Percentiles rank a stretch among this genome's conserved stretches.
Conservation (phyloP, 352 stramenopile species). For the Globisporangium rhizosaccharum region DNA sequence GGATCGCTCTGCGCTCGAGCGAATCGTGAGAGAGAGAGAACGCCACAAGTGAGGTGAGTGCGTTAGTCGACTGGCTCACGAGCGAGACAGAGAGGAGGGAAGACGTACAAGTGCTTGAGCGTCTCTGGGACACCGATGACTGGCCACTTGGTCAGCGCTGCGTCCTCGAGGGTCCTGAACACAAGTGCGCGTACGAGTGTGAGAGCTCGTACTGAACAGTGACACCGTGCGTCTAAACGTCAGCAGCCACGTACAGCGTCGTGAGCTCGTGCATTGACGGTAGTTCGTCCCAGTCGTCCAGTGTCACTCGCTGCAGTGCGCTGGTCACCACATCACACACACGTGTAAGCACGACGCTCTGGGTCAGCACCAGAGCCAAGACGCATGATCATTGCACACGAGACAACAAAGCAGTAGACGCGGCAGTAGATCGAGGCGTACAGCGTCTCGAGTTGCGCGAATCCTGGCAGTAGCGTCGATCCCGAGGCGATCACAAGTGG, state of each 20-base stretch:
- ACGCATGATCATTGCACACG: neutral
- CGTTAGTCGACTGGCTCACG: no score
- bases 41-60: no score
- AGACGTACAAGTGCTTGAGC: no score
- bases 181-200: no score
- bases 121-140: no score
- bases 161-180: no score
- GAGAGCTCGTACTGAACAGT: no score
- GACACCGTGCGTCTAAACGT: no score
- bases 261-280: constrained; percentile 4
- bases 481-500: neutral
- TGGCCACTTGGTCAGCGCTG: no score
- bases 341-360: neutral
- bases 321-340: constrained; percentile 3
- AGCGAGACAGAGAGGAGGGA: no score
- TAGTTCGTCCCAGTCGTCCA: constrained; percentile 10
- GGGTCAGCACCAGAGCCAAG: neutral
- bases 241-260: constrained; percentile 2
- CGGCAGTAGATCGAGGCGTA: neutral
- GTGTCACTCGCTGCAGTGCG: neutral
- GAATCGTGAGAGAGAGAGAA: neutral
- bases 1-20: neutral
- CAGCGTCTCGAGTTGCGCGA: constrained; percentile 7
- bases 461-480: neutral
- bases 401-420: neutral